Evolutionary conservation across 768 basidiomycete species (phyloP).

Genomic region (Coprinopsis cinerea): DNA sequence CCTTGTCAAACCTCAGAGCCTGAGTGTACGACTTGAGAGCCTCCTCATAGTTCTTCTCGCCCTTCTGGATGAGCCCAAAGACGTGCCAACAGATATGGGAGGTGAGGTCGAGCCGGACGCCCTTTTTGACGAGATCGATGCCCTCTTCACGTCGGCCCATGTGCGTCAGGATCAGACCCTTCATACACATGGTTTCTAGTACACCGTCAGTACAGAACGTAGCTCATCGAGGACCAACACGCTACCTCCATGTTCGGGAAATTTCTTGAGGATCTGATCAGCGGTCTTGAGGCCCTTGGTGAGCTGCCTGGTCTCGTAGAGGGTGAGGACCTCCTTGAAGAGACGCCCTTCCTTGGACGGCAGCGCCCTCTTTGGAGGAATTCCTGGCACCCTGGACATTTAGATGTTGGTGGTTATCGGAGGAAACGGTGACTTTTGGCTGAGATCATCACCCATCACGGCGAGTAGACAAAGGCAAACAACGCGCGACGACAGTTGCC

Average conservation of each 20-base stretch:
- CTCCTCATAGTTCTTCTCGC: constrained; percentile 91
- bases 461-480: constrained; percentile 31
- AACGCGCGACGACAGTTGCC: constrained; percentile 27
- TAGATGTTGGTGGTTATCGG: constrained; percentile 3
- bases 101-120: constrained; percentile 70
- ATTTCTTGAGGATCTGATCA: constrained; percentile 92
- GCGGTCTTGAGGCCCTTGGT: constrained; percentile 88
- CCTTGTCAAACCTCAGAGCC: constrained; percentile 86
- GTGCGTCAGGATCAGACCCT: constrained; percentile 81
- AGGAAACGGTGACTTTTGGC: too few relatives aligned
- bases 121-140: constrained; percentile 77
- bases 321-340: constrained; percentile 80
- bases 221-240: constrained; percentile 15
- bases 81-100: constrained; percentile 99
- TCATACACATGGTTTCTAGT: constrained; percentile 93
- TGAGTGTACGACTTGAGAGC: constrained; percentile 89
- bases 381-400: constrained; percentile 33
- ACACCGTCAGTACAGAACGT: constrained; percentile 3
- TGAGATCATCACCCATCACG: too few relatives aligned
- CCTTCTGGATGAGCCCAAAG: constrained; percentile 90
- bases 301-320: constrained; percentile 86
- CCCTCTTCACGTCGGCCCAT: constrained; percentile 80
- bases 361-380: constrained; percentile 49
- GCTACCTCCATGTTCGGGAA: constrained; percentile 95
- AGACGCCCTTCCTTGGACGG: constrained; percentile 79